phyloP scores from a whole-genome alignment of 805 yeast species.

The Saturnispora mendoncae region DNA sequence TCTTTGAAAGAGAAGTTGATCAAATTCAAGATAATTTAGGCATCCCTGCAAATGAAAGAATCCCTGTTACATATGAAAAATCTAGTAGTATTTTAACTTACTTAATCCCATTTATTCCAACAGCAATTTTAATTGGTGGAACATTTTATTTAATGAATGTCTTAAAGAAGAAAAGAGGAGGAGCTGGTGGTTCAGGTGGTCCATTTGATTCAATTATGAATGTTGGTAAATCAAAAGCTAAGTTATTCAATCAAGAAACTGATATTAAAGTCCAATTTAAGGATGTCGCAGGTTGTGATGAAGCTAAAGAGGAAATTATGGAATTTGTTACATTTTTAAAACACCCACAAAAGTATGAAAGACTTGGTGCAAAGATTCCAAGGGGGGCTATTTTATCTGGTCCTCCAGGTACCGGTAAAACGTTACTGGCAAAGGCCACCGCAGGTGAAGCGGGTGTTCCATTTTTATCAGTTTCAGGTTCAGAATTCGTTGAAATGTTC shows the following conservation, averaged over 20 bases:
- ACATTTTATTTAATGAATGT: conserved; percentile 52
- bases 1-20: conserved; percentile 72
- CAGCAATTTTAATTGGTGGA: conserved; percentile 80
- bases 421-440: conserved; percentile 92
- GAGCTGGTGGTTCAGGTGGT: conserved; percentile 40
- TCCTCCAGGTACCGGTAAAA: conserved; percentile 99
- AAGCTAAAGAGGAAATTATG: conserved; percentile 95
- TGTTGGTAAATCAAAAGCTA: conserved; percentile 87
- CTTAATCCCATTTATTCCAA: conserved; percentile 75
- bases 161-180: conserved; percentile 34
- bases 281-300: conserved; percentile 97
- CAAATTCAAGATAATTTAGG: conserved; percentile 64
- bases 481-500: conserved; percentile 97
- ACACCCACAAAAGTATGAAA: conserved; percentile 83
- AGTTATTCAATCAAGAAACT: conserved; percentile 82
- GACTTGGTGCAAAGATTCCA: conserved; percentile 93
- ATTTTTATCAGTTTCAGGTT: conserved; percentile 89
- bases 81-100: conserved; percentile 61
- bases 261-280: conserved; percentile 81
- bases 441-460: conserved; percentile 99
- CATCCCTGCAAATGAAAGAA: conserved; percentile 51
- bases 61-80: conserved; percentile 74
- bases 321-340: conserved; percentile 93
- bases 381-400: conserved; percentile 97
- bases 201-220: conserved; percentile 76